Percentiles rank a stretch among this genome's conserved stretches.
phyloP scores from a whole-genome alignment of 768 basidiomycete genomes.

The Symmetrospora coprosmae region DNA sequence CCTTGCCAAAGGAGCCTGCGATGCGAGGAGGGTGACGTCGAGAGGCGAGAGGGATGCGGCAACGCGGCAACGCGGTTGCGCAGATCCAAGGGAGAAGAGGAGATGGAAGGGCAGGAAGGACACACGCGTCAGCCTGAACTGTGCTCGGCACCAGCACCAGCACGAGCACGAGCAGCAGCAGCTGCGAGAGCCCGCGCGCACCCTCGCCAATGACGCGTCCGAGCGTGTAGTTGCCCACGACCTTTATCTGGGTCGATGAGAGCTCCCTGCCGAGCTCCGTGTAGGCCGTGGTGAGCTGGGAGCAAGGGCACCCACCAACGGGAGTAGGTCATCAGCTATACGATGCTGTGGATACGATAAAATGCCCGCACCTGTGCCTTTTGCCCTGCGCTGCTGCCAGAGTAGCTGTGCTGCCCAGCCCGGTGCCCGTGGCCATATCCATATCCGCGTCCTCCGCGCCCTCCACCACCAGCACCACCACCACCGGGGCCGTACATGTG shows the following conservation, averaged over 20 bases:
- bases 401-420: constrained; percentile 22
- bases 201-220: constrained; percentile 93
- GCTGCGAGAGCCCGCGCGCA: not conserved
- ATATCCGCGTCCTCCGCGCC: too few species aligned
- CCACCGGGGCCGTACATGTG: too few species aligned
- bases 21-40: not conserved
- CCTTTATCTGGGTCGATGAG: constrained; percentile 72
- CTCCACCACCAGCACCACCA: too few species aligned
- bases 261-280: constrained; percentile 94
- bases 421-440: too few species aligned
- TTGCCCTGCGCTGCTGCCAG: constrained; percentile 9
- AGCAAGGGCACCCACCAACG: not conserved
- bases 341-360: not conserved
- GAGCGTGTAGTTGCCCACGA: constrained; percentile 85
- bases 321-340: not conserved
- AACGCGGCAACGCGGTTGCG: too few species aligned
- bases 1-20: constrained; percentile 88
- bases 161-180: too few species aligned
- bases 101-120: too few species aligned
- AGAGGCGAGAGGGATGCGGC: not conserved
- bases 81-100: too few species aligned
- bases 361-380: constrained; percentile 11
- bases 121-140: too few species aligned
- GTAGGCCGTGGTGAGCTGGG: constrained; percentile 84
- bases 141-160: too few species aligned